Percentiles rank a stretch among this genome's conserved stretches.
Conservation (phyloP, 768 basidiomycete species). For the Neoboletus magnificus region DNA sequence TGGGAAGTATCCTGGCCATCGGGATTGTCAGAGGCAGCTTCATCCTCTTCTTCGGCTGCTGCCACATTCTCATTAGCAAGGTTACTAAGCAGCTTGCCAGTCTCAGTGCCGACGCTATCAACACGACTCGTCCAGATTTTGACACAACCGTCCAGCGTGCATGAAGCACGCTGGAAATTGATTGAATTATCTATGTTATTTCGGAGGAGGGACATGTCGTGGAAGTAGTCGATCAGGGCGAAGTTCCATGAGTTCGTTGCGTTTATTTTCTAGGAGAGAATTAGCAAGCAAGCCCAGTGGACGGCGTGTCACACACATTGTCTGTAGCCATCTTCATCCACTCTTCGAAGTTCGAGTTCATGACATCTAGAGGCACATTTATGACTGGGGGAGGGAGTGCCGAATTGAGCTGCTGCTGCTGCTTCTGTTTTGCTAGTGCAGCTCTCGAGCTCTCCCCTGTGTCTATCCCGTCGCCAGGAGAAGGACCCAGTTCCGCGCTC, state of each 20-base stretch:
- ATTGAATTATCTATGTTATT: slow-evolving; percentile 94
- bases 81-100: slow-evolving; percentile 91
- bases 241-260: slow-evolving; percentile 97
- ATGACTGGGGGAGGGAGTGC: slow-evolving; percentile 55
- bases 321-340: slow-evolving; percentile 99
- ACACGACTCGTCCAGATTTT: slow-evolving; percentile 99
- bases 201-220: slow-evolving; percentile 93
- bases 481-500: slow-evolving; percentile 55
- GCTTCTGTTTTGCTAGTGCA: slow-evolving; percentile 51
- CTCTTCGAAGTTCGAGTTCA: slow-evolving; percentile 93
- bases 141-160: slow-evolving; percentile 96
- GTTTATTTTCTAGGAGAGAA: slow-evolving; percentile 85
- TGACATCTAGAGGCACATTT: slow-evolving; percentile 73
- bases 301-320: slow-evolving; percentile 57
- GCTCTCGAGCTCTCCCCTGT: slow-evolving; percentile 41
- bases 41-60: slow-evolving; percentile 58
- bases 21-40: slow-evolving; percentile 54
- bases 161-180: slow-evolving; percentile 98
- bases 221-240: slow-evolving; percentile 97
- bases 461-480: slow-evolving; percentile 42
- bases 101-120: slow-evolving; percentile 95
- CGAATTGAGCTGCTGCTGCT: slow-evolving; percentile 55
- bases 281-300: slow-evolving; percentile 3
- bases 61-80: slow-evolving; percentile 64
- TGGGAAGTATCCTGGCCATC: slow-evolving; percentile 65